Base-by-base conservation (phyloP, 2,329 filamentous ascomycete genomes). In the Zasmidium cellare region DNA sequence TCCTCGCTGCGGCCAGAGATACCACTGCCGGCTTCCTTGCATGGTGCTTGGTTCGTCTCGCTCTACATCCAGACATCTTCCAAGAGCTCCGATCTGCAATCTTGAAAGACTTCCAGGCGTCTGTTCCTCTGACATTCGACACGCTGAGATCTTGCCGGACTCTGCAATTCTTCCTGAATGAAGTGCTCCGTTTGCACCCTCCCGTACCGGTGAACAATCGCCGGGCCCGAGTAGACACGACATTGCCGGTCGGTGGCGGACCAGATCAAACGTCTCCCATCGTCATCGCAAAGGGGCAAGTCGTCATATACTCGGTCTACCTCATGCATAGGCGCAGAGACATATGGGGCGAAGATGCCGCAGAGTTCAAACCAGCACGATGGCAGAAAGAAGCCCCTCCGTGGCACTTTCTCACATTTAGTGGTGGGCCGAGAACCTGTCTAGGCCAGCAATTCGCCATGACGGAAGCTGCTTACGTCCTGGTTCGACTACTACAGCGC, bases 181-280 rank as follows among this genome's bases (percentile, higher is more conserved):
- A 57, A 25, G 53, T 49, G 31, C 55, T 57, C 28, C 49, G 55
- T 14, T 25, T 57, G 3, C 55, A 57, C 20, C 41, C 49, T 25
- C 47, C 49, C n/a, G 88, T 93, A 1, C 90, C 90, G 1, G 90
- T 89, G 77, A 70, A 58, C 31, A 45, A 44, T 14, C 45, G 56
- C 58, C 77, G 86, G 19, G 82, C 89, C 14, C 81, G 91, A 18
- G 81, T 79, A 55, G 86, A 91, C 75, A 92, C 90, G 3, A 89
- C 86, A 0, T 82, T 94, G 2, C 90, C 90, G 0, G 80, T 78
- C 19, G 90, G 80, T 41, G 81, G 80, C 22, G 81, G 80, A 0
- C 69, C 74, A 1, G 78, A 82, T 56, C 78, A 78, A 45, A 73
- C 76, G 2, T 75, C 79, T 47, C 88, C 88, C 0, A 69, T 93